phyloP scores from a whole-genome alignment of 768 basidiomycete genomes.

The Podaxis sp. region DNA sequence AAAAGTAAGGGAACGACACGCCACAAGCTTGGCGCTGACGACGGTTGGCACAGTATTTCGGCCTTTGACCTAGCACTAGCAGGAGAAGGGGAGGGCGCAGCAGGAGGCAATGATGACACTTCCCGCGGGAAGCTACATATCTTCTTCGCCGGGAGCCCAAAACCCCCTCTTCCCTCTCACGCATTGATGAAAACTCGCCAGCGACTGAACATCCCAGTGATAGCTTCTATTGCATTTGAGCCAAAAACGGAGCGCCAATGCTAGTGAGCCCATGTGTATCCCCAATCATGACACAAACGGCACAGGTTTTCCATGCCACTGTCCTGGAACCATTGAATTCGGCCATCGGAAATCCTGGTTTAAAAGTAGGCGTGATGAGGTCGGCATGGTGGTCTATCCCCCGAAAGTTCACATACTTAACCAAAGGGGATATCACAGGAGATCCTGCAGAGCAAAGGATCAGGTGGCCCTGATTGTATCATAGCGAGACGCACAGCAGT shows the following conservation, averaged over 20 bases:
- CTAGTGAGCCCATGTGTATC: background rate
- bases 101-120: no score
- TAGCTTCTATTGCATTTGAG: background rate
- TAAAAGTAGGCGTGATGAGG: background rate
- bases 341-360: background rate
- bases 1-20: no score
- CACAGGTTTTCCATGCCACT: background rate
- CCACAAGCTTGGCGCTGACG: no score
- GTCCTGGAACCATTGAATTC: background rate
- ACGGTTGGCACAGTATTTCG: no score
- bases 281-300: background rate
- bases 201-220: background rate
- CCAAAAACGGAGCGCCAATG: background rate
- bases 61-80: no score
- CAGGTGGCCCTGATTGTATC: slow-evolving; percentile 8
- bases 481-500: background rate
- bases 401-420: background rate
- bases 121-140: no score
- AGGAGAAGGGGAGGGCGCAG: no score
- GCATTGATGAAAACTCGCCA: background rate
- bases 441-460: background rate
- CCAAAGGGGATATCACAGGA: background rate
- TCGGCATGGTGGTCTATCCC: background rate
- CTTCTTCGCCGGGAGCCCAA: no score
- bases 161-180: no score